Evolutionary conservation across 2,329 filamentous ascomycete genomes (phyloP), one percentile per base, ranked within the genome.

Genomic region (Pestalotiopsis sp.): DNA sequence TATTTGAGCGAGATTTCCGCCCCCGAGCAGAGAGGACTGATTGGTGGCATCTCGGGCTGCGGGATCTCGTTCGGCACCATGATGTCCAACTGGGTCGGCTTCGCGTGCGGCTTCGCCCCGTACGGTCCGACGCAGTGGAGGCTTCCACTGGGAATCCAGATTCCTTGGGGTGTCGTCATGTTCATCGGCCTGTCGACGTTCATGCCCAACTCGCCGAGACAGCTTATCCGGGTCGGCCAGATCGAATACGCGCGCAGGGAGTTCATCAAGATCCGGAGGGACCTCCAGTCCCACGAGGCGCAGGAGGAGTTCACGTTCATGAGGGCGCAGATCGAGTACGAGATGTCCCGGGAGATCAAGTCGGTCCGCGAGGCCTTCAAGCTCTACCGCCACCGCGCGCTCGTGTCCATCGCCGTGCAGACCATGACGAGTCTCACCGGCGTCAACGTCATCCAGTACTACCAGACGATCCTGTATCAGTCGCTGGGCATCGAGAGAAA

Each of bases 71-170:
- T 87, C 65, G 87, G 86, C 12, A 87, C 85, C 3, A 87, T 87
- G 85, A 78, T 80, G 70, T 86, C 84, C 4, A 89, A 88, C 73
- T 88, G 86, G 87, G 82, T 88, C 3, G 86, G 86, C 3, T 88
- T 84, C 71, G 85, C 85, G 0, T 87, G 86, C 70, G 82, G 83
- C 23, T 87, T 83, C 67, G 85, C 86, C 0, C 80, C 86, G 0
- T 87, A 87, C 68, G 86, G 87, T 0, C 73, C 81, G 3, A 75
- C 82, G 0, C 87, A 88, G 73, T 89, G 86, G 87, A 82, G 86
- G 12, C 77, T 88, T 0, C 87, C 86, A 0, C 80, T 88, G 3
- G 86, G 80, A 0, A 81, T 88, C 31, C 86, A 88, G 74, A 83
- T 88, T 12, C 86, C 86, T 0, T 88, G 85, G 84, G 86, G 86